These are phyloP conservation scores for Lepidium campestre DNA, from an alignment of 441 rosid genomes.

Conservation along the genomic window DNA sequence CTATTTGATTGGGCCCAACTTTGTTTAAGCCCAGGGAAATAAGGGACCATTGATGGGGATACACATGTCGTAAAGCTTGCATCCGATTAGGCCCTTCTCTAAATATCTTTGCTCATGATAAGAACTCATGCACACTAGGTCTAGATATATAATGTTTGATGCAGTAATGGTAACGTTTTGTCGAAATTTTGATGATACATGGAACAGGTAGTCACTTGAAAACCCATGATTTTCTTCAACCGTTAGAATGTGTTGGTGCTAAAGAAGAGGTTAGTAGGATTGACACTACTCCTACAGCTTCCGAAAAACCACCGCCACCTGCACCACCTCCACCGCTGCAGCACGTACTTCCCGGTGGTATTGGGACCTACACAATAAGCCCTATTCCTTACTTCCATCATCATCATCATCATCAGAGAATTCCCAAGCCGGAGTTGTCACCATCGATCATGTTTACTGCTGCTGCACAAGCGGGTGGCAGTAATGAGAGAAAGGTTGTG, in stretches of 20 bases:
- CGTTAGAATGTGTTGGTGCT: conserved; percentile 50
- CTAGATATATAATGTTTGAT: no score
- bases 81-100: no score
- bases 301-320: conserved; percentile 54
- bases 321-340: conserved; percentile 48
- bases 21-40: conserved; percentile 26
- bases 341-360: conserved; percentile 84
- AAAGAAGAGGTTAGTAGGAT: conserved; percentile 43
- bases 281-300: conserved; percentile 18
- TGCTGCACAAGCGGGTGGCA: conserved; percentile 38
- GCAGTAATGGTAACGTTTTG: not conserved
- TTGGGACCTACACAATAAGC: conserved; percentile 80
- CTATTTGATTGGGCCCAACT: conserved; percentile 35
- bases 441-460: conserved; percentile 27
- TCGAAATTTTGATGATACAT: conserved; percentile 4
- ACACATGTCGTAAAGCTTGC: conserved; percentile 7
- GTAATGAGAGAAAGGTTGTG: conserved; percentile 46
- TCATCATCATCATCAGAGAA: conserved; percentile 36
- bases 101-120: no score
- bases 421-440: conserved; percentile 64
- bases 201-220: conserved; percentile 51
- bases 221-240: conserved; percentile 83
- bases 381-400: conserved; percentile 58
- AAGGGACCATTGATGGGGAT: conserved; percentile 15
- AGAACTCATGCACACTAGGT: no score